These are phyloP conservation scores for Chrysosporium keratinophilum DNA, from an alignment of 2,329 filamentous ascomycete species.

Conservation along the genomic window DNA sequence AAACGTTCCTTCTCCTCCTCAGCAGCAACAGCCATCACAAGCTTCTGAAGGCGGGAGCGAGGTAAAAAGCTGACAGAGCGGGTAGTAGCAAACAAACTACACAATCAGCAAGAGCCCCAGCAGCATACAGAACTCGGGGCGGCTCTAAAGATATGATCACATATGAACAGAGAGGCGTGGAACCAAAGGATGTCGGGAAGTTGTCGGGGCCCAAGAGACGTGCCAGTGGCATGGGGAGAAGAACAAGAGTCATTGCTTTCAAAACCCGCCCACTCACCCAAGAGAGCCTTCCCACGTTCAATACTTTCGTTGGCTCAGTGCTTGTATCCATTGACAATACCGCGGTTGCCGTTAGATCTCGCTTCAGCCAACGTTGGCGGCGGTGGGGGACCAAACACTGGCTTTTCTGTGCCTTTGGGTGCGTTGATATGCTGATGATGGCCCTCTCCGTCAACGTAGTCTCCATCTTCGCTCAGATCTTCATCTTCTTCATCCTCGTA, in stretches of 20 bases:
- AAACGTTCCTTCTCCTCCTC: background rate
- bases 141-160: background rate
- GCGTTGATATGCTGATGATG: conserved; percentile 42
- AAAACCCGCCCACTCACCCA: background rate
- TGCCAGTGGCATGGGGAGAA: background rate
- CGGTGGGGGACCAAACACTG: conserved; percentile 41
- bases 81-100: background rate
- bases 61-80: background rate
- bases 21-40: background rate
- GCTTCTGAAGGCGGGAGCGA: background rate
- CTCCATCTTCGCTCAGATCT: conserved; percentile 51
- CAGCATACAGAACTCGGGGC: background rate
- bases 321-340: conserved; percentile 36
- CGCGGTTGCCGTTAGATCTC: conserved; percentile 37
- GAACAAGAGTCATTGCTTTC: background rate
- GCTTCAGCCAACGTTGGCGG: conserved; percentile 41
- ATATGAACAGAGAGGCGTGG: conserved; percentile 1
- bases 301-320: conserved; percentile 16
- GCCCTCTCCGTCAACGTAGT: conserved; percentile 52
- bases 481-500: conserved; percentile 52
- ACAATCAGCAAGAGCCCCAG: background rate
- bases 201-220: background rate
- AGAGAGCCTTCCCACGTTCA: background rate
- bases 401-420: conserved; percentile 28
- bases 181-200: background rate